phyloP scores from a whole-genome alignment of 2,329 filamentous ascomycete species.

The Ophiosphaerella korrae region DNA sequence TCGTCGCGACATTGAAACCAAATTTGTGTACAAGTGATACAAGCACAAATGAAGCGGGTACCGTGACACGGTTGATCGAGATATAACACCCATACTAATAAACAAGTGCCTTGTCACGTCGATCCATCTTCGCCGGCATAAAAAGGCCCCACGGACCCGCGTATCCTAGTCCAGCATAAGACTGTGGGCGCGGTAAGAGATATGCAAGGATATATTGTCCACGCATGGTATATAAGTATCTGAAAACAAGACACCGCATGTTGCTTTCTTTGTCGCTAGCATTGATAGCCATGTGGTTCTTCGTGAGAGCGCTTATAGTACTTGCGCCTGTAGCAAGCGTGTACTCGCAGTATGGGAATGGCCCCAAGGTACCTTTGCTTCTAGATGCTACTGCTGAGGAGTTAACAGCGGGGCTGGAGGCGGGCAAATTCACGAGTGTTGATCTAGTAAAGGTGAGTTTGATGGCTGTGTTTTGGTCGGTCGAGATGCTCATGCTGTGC shows the following conservation, averaged over 20 bases:
- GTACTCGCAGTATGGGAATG: constrained; percentile 16
- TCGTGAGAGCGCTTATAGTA: constrained; percentile 21
- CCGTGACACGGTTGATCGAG: background rate
- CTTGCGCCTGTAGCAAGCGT: constrained; percentile 25
- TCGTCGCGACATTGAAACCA: background rate
- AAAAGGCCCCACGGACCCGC: too few species aligned
- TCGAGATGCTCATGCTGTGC: constrained; percentile 3
- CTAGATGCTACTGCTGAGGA: constrained; percentile 60
- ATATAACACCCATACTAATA: too few species aligned
- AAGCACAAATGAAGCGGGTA: background rate
- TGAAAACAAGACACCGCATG: too few species aligned
- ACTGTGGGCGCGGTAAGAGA: too few species aligned
- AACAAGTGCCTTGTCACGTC: too few species aligned
- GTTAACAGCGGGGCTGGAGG: constrained; percentile 55
- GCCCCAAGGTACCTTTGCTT: constrained; percentile 44
- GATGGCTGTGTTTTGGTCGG: background rate
- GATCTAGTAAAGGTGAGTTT: constrained; percentile 54
- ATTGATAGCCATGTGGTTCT: constrained; percentile 11
- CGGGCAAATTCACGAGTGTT: constrained; percentile 60
- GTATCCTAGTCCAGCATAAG: too few species aligned
- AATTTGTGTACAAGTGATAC: background rate
- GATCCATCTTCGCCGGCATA: too few species aligned
- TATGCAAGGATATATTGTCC: too few species aligned
- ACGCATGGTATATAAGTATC: too few species aligned
- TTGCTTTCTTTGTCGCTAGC: background rate